Base-by-base conservation (phyloP, 805 yeast species). In the Naumovozyma baii region DNA sequence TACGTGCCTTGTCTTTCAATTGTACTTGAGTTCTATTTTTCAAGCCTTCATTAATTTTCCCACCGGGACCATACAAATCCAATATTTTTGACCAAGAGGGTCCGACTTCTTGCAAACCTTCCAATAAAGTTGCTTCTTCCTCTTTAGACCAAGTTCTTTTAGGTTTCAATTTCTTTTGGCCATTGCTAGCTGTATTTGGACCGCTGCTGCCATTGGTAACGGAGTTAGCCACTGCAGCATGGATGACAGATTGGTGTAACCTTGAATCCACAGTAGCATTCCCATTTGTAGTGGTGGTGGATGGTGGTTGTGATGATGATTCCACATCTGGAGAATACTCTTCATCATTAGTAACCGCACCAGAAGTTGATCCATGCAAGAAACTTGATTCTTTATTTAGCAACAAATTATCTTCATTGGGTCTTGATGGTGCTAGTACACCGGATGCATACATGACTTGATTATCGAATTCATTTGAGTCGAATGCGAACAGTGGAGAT, bases 21-120 rank as follows among this genome's bases (percentile, higher is more conserved):
- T 92, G 98, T 14, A 90, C 85, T 53, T 87, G 94, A 3, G 83
- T 80, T 56, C 98, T 70, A 57, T 86, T 83, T 61, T 86, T 90
- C 49, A 92, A 69, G 1, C 79, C 75, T 57, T 92, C 97, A 31
- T 80, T 77, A 18, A 82, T 70, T 34, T 80, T 72, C 3, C 98
- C 98, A 7, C 97, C 97, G 3, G 95, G 83, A 2, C 98, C 98
- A 57, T 82, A 83, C n/a, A 83, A 63, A 52, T 84, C 95, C 35
- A 90, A 62, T 38, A 92, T 92, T 40, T 83, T 83, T 2, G 95
- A 71, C 98, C 98, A 92, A 48, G 82, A 85, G 0, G 97, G 94
- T 1, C 98, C 98, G 47, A 80, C 76, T 16, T 58, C 61, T 47
- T 83, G 82, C 42, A 92, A 67, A 0, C 96, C 97, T 39, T 77